These are phyloP conservation scores for Claviceps spartinae DNA, from an alignment of 2,329 filamentous ascomycete genomes.

Conservation along the genomic window DNA sequence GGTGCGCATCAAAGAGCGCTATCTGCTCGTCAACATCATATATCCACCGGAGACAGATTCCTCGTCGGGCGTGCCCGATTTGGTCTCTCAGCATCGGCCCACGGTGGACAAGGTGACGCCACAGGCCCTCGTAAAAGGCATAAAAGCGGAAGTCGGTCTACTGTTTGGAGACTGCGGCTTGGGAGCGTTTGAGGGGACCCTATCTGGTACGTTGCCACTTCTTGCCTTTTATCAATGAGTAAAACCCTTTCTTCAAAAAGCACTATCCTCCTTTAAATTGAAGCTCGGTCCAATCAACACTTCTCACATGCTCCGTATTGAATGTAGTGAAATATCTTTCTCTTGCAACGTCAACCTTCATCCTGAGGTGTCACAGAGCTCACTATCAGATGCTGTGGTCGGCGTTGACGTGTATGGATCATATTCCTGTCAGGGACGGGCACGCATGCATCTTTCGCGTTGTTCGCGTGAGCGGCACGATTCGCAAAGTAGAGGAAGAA, in stretches of 20 bases:
- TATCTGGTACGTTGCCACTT: constrained; percentile 42
- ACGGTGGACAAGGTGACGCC: constrained; percentile 59
- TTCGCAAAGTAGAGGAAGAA: constrained; percentile 82
- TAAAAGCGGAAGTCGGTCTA: constrained; percentile 55
- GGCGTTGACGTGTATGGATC: constrained; percentile 67
- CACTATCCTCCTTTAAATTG: constrained; percentile 1
- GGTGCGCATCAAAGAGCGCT: constrained; percentile 94
- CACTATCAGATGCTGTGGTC: constrained; percentile 86
- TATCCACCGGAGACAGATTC: constrained; percentile 50
- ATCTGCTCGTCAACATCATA: constrained; percentile 86
- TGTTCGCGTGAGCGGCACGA: constrained; percentile 80
- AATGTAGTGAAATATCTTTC: constrained; percentile 79
- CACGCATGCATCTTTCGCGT: constrained; percentile 69
- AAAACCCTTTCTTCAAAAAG: background rate
- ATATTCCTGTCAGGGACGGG: constrained; percentile 46
- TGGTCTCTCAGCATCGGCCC: constrained; percentile 66
- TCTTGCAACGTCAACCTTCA: constrained; percentile 83
- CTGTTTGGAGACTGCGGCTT: constrained; percentile 84
- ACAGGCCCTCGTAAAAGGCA: constrained; percentile 49
- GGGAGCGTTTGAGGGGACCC: constrained; percentile 54
- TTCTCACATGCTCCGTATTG: background rate
- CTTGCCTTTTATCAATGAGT: background rate
- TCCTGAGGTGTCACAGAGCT: constrained; percentile 68
- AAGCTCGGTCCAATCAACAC: background rate
- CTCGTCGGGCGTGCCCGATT: constrained; percentile 33